phyloP scores from a whole-genome alignment of 768 basidiomycete genomes.

The Termitomyces sp. region DNA sequence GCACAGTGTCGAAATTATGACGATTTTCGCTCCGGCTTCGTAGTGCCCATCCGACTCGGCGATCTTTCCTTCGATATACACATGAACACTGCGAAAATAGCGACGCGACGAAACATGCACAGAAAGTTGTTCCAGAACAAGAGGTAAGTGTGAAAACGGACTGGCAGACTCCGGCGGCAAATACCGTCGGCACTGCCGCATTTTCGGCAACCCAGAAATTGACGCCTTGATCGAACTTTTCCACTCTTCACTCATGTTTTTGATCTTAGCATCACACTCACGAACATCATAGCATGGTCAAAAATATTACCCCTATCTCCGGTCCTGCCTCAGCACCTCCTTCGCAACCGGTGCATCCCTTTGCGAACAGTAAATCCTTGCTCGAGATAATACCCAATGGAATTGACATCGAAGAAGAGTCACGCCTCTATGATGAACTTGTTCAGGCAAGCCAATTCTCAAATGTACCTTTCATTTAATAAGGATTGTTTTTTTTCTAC shows the following conservation, averaged over 20 bases:
- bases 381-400: conserved; percentile 52
- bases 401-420: conserved; percentile 70
- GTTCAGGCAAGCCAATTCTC: conserved; percentile 28
- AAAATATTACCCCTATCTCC: conserved; percentile 6
- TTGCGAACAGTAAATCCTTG: conserved; percentile 41
- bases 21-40: no score
- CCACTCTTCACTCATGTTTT: neutral
- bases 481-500: neutral
- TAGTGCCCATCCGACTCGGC: no score
- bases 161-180: neutral
- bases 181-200: neutral
- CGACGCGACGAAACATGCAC: neutral
- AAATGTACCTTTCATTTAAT: neutral
- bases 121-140: no score
- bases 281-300: conserved; percentile 5
- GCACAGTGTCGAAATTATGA: no score
- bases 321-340: neutral
- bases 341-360: conserved; percentile 33
- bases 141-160: no score
- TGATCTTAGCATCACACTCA: neutral
- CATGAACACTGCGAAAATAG: neutral
- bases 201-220: neutral
- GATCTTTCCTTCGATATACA: neutral
- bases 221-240: no score
- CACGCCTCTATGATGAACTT: conserved; percentile 63